phyloP scores from a whole-genome alignment of 352 stramenopile species.

The Pythium sukuiense region DNA sequence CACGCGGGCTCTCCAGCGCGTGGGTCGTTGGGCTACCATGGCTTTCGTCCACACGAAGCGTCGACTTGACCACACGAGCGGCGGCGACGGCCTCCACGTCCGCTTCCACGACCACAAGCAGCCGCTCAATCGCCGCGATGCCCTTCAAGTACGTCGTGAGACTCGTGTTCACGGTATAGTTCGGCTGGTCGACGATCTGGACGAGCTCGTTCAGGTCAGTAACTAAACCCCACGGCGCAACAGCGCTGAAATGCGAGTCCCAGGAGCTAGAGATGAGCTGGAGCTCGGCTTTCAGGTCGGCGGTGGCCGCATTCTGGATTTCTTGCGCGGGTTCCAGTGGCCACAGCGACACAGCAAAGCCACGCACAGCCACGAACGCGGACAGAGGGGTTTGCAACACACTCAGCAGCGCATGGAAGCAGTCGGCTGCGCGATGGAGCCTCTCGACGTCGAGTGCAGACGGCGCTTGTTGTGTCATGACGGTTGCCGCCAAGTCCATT shows the following conservation, averaged over 20 bases:
- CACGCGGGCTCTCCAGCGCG: no score
- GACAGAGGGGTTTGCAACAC: background rate
- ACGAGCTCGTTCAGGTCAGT: background rate
- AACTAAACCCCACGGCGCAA: background rate
- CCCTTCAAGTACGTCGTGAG: background rate
- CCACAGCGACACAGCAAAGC: background rate
- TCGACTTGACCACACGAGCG: background rate
- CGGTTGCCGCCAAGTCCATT: background rate
- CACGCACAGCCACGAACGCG: background rate
- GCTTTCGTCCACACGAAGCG: background rate
- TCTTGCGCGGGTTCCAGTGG: background rate
- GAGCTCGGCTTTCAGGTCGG: no score
- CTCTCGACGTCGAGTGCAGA: background rate
- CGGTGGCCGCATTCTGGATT: no score
- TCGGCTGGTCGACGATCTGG: background rate
- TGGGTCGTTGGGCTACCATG: background rate
- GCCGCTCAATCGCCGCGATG: background rate
- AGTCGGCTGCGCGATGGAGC: background rate
- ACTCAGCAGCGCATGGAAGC: conserved; percentile 6
- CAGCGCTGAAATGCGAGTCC: background rate
- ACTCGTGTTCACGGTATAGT: background rate
- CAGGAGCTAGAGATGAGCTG: no score
- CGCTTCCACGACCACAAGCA: background rate
- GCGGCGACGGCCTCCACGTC: background rate
- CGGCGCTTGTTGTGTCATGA: background rate